Base-by-base conservation (phyloP, 2,329 filamentous ascomycete species). In the Cordyceps fumosorosea region DNA sequence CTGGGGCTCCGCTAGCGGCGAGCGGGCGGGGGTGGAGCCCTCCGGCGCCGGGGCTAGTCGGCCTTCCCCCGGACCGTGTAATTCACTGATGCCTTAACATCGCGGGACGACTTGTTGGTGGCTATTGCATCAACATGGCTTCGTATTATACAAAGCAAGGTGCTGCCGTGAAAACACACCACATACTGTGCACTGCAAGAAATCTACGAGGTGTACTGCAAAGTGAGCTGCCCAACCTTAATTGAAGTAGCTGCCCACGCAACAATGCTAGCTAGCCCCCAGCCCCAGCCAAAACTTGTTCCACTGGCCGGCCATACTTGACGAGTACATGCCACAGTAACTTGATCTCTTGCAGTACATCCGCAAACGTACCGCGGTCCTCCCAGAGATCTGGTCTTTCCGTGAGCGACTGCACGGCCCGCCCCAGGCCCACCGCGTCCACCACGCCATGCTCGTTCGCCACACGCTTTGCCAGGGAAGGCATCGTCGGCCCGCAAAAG, bases 401-500 rank as follows among this genome's bases (percentile, higher is more conserved):
- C 6, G 53, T 56, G 3, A 62, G 47, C 10, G 24, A 48, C 22
- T 58, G 60, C 6, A 56, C 54, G 16, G 54, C 45, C 8, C 11
- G 20, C 16, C 60, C 60, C 5, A 63, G n/a, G 26, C 50, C 48
- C 20, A 47, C 52, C 45, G 44, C 57, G 44, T 64, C 62, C 26
- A 66, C 62, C n/a, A 22, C 44, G 14, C 47, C 48, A 14, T 22
- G 8, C 2, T 10, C 5, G 12, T 40, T 44, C 6, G 64, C 63
- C 14, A 67, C 55, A 32, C 64, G 42, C 20, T 45, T 45, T 3
- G 66, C 65, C 6, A 66, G 44, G 2, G 63, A 64, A 8, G 64
- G 65, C 65, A 68, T 65, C 8, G 62, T 65, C 20, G 66, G 65
- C 2, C 66, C 66, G 12, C 66, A 54, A 32, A 66, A 68, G 42